Evolutionary conservation across 306 rosid species (phyloP).

Genomic region (Gynostemma pentaphyllum): DNA sequence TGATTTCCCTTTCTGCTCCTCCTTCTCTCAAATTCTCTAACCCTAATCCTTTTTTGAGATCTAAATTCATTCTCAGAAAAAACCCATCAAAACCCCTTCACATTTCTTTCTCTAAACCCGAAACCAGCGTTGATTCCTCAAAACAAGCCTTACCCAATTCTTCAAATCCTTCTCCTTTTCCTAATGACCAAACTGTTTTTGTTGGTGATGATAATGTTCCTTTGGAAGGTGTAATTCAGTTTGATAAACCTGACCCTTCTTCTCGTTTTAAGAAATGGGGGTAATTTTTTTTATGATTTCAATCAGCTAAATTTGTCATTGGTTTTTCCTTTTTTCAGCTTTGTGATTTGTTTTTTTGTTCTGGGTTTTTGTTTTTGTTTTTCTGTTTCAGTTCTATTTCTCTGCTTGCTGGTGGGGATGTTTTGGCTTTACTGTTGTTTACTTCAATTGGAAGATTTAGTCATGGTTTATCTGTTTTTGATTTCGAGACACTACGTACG

Average conservation of each 20-base stretch:
- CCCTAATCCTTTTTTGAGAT: slow-evolving; percentile 30
- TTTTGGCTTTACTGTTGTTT: slow-evolving; percentile 68
- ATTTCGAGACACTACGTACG: slow-evolving; percentile 59
- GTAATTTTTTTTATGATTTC: slow-evolving; percentile 19
- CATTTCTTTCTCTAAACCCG: slow-evolving; percentile 46
- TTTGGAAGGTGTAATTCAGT: slow-evolving; percentile 89
- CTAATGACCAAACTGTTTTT: slow-evolving; percentile 41
- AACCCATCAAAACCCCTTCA: slow-evolving; percentile 25
- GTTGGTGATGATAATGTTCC: slow-evolving; percentile 62
- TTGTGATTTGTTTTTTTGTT: background rate
- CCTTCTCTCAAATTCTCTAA: slow-evolving; percentile 22
- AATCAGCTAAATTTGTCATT: background rate
- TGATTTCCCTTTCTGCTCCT: slow-evolving; percentile 28
- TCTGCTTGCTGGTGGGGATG: slow-evolving; percentile 81
- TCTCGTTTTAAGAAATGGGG: slow-evolving; percentile 76
- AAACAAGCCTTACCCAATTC: slow-evolving; percentile 24
- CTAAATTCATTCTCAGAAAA: slow-evolving; percentile 23
- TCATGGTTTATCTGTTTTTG: slow-evolving; percentile 68
- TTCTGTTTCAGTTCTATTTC: slow-evolving; percentile 72
- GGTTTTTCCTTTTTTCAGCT: background rate
- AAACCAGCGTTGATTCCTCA: slow-evolving; percentile 36
- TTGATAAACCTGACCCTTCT: slow-evolving; percentile 56
- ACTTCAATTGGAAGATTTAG: slow-evolving; percentile 82
- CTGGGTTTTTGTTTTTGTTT: slow-evolving; percentile 10
- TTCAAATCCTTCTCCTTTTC: slow-evolving; percentile 19